Base-by-base conservation (phyloP, 495 filamentous ascomycete genomes). In the Hypoxylon fragiforme region DNA sequence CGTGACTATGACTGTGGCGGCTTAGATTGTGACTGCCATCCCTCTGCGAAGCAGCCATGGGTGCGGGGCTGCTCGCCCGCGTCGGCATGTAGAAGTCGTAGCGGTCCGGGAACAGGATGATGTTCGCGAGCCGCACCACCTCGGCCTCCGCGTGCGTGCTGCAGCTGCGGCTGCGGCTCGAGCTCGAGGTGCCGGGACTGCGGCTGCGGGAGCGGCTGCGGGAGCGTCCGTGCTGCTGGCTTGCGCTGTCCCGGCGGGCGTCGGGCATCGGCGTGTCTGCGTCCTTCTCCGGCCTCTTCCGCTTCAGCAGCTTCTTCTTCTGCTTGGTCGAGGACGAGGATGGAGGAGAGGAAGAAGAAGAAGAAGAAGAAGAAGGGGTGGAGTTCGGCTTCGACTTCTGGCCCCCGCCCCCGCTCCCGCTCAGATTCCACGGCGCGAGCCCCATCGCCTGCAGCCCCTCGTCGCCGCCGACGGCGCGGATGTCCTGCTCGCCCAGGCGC, bases 1-100 rank as follows among this genome's bases (percentile, higher is more conserved):
- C n/a, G n/a, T n/a, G n/a, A n/a, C n/a, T n/a, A n/a, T n/a, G n/a
- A n/a, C n/a, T n/a, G n/a, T n/a, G n/a, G n/a, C n/a, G n/a, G n/a
- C n/a, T n/a, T n/a, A n/a, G n/a, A n/a, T n/a, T n/a, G n/a, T n/a
- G n/a, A n/a, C n/a, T n/a, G n/a, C n/a, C n/a, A n/a, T n/a, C n/a
- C n/a, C n/a, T n/a, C n/a, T n/a, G n/a, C n/a, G n/a, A n/a, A n/a
- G n/a, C n/a, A 21, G 35, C 20, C n/a, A 24, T 40, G 11, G 31
- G 51, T 11, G 48, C 50, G 1, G 66, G 66, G 13, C 65, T 70
- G 40, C 65, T 65, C 16, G 60, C 60, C 31, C 66, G 45, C 50
- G 65, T 66, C 16, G 70, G 63, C 75, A 76, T 77, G 58, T 76
- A 77, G 57, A 77, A 77, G 46, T 77, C 74, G 26, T 77, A 78